Base-by-base conservation (phyloP, 495 filamentous ascomycete genomes). In the Hypoxylon trugodes region DNA sequence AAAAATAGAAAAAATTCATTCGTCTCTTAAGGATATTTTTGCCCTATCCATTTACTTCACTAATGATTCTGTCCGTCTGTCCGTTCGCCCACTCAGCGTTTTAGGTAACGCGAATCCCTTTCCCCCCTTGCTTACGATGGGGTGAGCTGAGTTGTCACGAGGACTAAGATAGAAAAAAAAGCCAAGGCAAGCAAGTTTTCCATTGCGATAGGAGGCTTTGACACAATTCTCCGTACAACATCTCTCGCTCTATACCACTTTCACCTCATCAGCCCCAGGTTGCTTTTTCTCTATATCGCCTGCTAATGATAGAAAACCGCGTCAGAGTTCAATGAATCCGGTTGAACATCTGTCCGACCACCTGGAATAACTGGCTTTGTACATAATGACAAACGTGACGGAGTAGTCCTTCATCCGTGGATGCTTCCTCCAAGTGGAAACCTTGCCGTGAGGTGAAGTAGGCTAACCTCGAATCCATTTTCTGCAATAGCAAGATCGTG, bases 21-120 rank as follows among this genome's bases (percentile, higher is more conserved):
- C 57, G 35, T 40, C 58, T 61, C 63, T 66, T 58, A 57, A 52
- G 28, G 41, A 61, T 61, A 35, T 63, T 51, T 59, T 61, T 57
- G n/a, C n/a, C 64, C 57, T 66, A 66, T 61, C 57, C 64, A 61
- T 66, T 35, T 66, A 51, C 33, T 61, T 57, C 26, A 26, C 64
- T 66, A 61, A 38, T 26, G 42, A 60, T 66, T 56, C 38, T 33
- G 21, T 28, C 13, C 42, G 8, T 43, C 40, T 21, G 13, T 46
- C 42, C 13, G 25, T 22, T 21, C 5, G 18, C 15, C 57, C 38
- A 28, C 56, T 57, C n/a, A 22, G 46, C 32, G 26, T 41, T 35
- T 19, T 45, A 40, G 40, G 28, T 18, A 26, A 21, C 25, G 40
- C 41, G 16, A 30, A 40, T 38, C 58, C 46, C 43, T 58, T n/a